These are phyloP conservation scores for Pittosporum tobira DNA, from an alignment of 129 eudicot species.

Conservation along the genomic window DNA sequence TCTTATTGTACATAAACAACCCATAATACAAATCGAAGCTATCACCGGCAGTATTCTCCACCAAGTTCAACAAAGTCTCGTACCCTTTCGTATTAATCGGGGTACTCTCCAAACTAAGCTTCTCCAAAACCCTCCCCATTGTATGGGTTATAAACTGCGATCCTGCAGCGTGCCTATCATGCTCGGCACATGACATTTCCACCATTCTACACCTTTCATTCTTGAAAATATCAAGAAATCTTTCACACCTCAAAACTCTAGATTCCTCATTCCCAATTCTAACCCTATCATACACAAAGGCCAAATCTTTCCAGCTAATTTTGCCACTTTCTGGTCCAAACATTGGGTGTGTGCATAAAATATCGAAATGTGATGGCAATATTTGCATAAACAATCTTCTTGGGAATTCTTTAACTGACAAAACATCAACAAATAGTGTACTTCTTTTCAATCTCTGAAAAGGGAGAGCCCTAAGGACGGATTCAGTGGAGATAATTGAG, in stretches of 20 bases:
- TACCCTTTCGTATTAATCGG: slow-evolving; percentile 90
- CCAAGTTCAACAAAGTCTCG: slow-evolving; percentile 75
- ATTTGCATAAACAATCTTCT: slow-evolving; percentile 40
- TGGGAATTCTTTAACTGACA: slow-evolving; percentile 79
- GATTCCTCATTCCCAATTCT: slow-evolving; percentile 48
- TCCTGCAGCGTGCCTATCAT: slow-evolving; percentile 76
- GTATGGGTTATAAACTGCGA: slow-evolving; percentile 85
- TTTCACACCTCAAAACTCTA: slow-evolving; percentile 46
- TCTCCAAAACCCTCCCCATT: slow-evolving; percentile 70
- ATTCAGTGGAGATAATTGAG: slow-evolving; percentile 60
- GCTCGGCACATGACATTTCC: slow-evolving; percentile 84
- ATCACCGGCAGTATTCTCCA: slow-evolving; percentile 74
- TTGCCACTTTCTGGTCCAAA: slow-evolving; percentile 95
- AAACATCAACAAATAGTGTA: slow-evolving; percentile 76
- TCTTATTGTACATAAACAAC: slow-evolving; percentile 81
- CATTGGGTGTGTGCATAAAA: slow-evolving; percentile 91
- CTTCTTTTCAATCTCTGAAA: slow-evolving; percentile 54
- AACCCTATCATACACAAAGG: slow-evolving; percentile 79
- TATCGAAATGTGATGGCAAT: slow-evolving; percentile 58
- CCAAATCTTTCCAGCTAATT: slow-evolving; percentile 50
- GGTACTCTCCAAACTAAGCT: slow-evolving; percentile 45
- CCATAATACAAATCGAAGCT: slow-evolving; percentile 90
- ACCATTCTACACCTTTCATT: slow-evolving; percentile 83
- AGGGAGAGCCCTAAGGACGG: slow-evolving; percentile 61
- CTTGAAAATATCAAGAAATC: slow-evolving; percentile 46